Evolutionary conservation across 2,329 filamentous ascomycete species (phyloP).

Genomic region (Microsporum ferrugineum): DNA sequence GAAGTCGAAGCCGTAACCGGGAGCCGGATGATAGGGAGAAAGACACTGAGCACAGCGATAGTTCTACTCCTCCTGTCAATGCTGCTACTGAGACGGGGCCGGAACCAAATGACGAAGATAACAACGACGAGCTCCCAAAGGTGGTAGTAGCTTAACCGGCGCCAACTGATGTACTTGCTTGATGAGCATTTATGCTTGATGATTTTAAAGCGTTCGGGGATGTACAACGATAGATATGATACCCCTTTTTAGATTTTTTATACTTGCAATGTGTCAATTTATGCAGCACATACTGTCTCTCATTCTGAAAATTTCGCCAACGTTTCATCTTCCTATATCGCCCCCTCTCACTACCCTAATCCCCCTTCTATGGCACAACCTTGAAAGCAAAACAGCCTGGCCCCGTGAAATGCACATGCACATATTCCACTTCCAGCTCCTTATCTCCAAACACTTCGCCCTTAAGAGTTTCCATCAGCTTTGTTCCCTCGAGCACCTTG

Average conservation of each 20-base stretch:
- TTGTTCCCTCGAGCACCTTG: neutral
- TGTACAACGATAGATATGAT: neutral
- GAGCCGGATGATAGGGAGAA: neutral
- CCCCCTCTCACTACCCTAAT: neutral
- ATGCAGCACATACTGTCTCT: neutral
- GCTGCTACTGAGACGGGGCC: neutral
- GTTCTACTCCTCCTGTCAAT: neutral
- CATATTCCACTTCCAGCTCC: conserved; percentile 4
- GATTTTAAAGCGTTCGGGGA: neutral
- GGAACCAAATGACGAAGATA: neutral
- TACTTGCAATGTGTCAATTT: too few relatives aligned
- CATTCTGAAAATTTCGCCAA: neutral
- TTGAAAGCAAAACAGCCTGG: conserved; percentile 10
- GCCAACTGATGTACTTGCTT: neutral
- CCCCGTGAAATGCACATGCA: conserved; percentile 6
- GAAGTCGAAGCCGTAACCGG: neutral
- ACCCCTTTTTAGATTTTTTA: neutral
- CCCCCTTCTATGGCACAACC: neutral
- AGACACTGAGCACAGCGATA: neutral
- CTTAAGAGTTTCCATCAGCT: conserved; percentile 1
- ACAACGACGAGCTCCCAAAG: neutral
- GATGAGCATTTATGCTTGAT: neutral
- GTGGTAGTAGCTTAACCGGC: neutral
- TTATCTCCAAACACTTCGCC: neutral
- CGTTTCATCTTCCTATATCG: neutral